phyloP scores from a whole-genome alignment of 495 filamentous ascomycete species.

The Aspergillus sparsus region DNA sequence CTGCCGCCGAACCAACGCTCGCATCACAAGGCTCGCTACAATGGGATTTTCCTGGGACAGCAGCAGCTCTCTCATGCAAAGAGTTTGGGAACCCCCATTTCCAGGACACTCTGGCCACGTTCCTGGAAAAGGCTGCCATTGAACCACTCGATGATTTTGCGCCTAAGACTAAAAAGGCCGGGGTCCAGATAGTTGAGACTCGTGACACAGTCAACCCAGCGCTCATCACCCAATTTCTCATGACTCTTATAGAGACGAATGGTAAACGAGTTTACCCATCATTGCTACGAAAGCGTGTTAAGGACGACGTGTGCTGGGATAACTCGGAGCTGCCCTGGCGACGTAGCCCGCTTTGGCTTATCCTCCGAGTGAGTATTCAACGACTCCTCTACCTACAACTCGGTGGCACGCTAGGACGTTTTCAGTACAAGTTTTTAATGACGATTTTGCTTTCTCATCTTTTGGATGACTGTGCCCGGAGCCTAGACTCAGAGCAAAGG shows the following conservation, averaged over 20 bases:
- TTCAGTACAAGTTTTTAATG: slow-evolving; percentile 61
- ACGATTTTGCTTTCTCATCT: slow-evolving; percentile 45
- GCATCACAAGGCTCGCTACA: slow-evolving; percentile 38
- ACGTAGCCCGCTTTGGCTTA: slow-evolving; percentile 57
- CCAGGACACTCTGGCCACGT: slow-evolving; percentile 48
- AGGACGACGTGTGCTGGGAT: slow-evolving; percentile 57
- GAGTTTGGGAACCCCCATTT: slow-evolving; percentile 47
- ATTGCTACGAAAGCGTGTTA: slow-evolving; percentile 54
- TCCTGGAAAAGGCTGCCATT: slow-evolving; percentile 59
- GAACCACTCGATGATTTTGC: slow-evolving; percentile 57
- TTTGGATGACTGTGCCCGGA: slow-evolving; percentile 35
- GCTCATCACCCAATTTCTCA: slow-evolving; percentile 56
- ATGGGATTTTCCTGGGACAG: slow-evolving; percentile 47
- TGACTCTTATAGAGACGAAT: slow-evolving; percentile 56
- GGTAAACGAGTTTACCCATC: slow-evolving; percentile 38
- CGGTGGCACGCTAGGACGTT: slow-evolving; percentile 48
- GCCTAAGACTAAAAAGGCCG: slow-evolving; percentile 52
- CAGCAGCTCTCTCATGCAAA: slow-evolving; percentile 25
- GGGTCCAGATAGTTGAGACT: slow-evolving; percentile 44
- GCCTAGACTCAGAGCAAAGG: slow-evolving; percentile 31
- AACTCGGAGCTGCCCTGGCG: slow-evolving; percentile 56
- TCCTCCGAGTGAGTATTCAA: slow-evolving; percentile 56
- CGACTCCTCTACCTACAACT: slow-evolving; percentile 47
- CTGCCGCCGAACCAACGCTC: slow-evolving; percentile 46
- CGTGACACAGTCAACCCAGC: slow-evolving; percentile 58